These are phyloP conservation scores for Capsella bursapastoris DNA, from an alignment of 345 rosid genomes.

Conservation along the genomic window DNA sequence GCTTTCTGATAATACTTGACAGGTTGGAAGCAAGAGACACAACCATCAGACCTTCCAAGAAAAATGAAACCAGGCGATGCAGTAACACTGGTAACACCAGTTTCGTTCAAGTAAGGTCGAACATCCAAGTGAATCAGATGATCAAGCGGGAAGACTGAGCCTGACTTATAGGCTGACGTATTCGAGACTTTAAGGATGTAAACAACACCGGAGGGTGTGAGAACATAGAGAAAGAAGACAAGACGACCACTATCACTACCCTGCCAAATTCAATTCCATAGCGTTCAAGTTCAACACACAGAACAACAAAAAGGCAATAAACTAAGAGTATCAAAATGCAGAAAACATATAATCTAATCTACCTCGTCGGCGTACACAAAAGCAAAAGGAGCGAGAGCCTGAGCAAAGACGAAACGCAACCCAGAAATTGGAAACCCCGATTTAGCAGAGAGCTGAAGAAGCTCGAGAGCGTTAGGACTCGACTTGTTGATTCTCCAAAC, in stretches of 20 bases:
- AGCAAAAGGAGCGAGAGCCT: slow-evolving; percentile 72
- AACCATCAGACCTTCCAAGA: slow-evolving; percentile 73
- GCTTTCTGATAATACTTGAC: slow-evolving; percentile 50
- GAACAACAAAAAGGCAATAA: not conserved
- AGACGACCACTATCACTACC: slow-evolving; percentile 39
- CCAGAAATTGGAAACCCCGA: slow-evolving; percentile 58
- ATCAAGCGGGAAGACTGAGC: slow-evolving; percentile 52
- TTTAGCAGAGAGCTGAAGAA: slow-evolving; percentile 61
- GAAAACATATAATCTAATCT: not conserved
- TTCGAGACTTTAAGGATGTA: slow-evolving; percentile 60
- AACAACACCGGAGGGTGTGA: slow-evolving; percentile 72
- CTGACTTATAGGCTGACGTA: slow-evolving; percentile 51
- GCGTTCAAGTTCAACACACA: slow-evolving; percentile 17
- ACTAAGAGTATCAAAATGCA: not conserved
- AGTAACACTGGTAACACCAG: slow-evolving; percentile 57
- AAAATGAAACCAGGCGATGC: slow-evolving; percentile 65
- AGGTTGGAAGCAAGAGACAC: slow-evolving; percentile 64
- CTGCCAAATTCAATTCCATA: slow-evolving; percentile 45
- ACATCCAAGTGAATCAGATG: slow-evolving; percentile 58
- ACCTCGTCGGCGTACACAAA: slow-evolving; percentile 60
- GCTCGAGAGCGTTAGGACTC: slow-evolving; percentile 57
- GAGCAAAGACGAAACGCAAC: slow-evolving; percentile 66
- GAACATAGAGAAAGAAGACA: slow-evolving; percentile 56
- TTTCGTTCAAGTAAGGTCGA: slow-evolving; percentile 44
- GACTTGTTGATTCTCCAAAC: slow-evolving; percentile 66